Percentiles rank a stretch among this genome's conserved stretches.
Conservation (phyloP, 2,329 filamentous ascomycete genomes). For the Alternaria sp. region DNA sequence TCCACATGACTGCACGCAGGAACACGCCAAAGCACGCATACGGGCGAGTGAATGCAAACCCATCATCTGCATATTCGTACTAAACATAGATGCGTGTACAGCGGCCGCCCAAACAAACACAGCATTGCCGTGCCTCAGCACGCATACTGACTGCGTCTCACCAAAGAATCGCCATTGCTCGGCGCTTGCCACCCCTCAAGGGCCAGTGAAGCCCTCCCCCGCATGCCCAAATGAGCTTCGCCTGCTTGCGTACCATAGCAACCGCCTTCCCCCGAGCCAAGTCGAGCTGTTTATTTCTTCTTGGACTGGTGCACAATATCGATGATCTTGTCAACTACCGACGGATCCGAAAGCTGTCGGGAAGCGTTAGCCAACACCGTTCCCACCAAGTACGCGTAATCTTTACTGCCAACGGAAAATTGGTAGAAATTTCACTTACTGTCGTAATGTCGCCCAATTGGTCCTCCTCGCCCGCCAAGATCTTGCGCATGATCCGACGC, state of each 20-base stretch:
- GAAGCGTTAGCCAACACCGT: slow-evolving; percentile 39
- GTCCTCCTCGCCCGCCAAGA: slow-evolving; percentile 95
- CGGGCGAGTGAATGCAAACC: not conserved
- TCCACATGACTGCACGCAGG: not conserved
- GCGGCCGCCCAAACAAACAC: slow-evolving; percentile 11
- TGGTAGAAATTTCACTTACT: slow-evolving; percentile 63
- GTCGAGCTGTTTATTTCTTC: slow-evolving; percentile 51
- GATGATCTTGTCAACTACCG: slow-evolving; percentile 90
- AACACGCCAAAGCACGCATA: not conserved
- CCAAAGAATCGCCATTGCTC: slow-evolving; percentile 12
- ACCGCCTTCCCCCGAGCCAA: slow-evolving; percentile 21
- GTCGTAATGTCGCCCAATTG: slow-evolving; percentile 93
- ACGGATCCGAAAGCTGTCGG: slow-evolving; percentile 82
- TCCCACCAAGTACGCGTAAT: slow-evolving; percentile 43
- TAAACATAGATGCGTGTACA: slow-evolving; percentile 12
- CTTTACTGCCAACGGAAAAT: slow-evolving; percentile 22
- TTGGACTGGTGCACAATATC: slow-evolving; percentile 72
- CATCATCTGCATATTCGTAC: slow-evolving; percentile 3
- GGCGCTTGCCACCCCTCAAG: slow-evolving; percentile 15
- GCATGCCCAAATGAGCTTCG: not conserved
- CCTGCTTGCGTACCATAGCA: slow-evolving; percentile 7
- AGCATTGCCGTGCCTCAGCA: slow-evolving; percentile 11
- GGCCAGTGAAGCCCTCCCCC: not conserved
- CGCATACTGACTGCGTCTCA: slow-evolving; percentile 22
- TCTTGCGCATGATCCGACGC: slow-evolving; percentile 96